Conservation (phyloP, 2,329 filamentous ascomycete genomes). For the Epichloe bromicola region DNA sequence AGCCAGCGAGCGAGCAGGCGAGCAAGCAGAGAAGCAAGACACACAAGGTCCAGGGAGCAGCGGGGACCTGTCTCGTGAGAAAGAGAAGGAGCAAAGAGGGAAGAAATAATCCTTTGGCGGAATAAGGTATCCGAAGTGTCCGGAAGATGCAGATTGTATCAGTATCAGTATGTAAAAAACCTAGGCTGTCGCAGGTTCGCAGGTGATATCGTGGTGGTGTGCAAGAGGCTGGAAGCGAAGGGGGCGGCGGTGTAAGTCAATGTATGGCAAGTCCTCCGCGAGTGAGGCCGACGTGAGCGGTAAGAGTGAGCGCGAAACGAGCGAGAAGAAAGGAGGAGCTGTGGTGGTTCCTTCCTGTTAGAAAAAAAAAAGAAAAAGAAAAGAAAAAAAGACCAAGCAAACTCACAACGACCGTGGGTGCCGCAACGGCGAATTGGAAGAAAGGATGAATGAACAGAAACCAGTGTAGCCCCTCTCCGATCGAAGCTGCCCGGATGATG, state of each 20-base stretch:
- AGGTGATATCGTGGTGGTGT: neutral
- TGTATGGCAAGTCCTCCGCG: conserved; percentile 1
- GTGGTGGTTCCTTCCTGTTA: conserved; percentile 1
- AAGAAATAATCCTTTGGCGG: neutral
- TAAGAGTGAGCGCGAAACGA: neutral
- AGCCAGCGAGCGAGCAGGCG: neutral
- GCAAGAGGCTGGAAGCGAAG: neutral
- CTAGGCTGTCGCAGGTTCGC: neutral
- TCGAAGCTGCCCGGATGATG: neutral
- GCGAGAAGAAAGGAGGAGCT: neutral
- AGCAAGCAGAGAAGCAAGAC: neutral
- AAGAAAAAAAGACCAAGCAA: neutral
- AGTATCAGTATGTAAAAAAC: neutral
- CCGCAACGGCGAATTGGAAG: neutral
- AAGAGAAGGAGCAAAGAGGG: neutral
- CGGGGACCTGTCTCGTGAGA: neutral
- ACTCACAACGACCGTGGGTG: conserved; percentile 2
- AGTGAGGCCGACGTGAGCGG: neutral
- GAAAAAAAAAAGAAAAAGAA: too few relatives aligned
- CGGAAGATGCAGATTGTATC: neutral
- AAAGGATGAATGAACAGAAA: neutral
- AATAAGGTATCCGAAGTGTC: neutral
- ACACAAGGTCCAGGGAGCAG: neutral
- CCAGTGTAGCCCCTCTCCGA: neutral
- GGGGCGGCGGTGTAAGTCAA: conserved; percentile 7